phyloP scores from a whole-genome alignment of 1,284 basidiomycete genomes.

The Pseudozyma hubeiensis region DNA sequence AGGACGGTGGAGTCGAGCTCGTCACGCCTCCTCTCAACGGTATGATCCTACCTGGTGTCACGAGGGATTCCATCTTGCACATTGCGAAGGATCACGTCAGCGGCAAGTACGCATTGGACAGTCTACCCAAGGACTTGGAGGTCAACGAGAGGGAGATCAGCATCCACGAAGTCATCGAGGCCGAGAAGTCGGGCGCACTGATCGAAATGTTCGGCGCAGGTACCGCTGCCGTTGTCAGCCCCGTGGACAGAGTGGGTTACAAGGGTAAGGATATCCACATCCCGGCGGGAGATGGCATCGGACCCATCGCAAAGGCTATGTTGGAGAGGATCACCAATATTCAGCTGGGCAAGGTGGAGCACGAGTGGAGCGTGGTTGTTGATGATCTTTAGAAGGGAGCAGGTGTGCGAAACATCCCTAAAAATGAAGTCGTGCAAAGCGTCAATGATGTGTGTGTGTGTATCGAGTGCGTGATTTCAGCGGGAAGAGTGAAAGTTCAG shows the following conservation, averaged over 20 bases:
- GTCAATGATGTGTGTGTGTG: not conserved
- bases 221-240: slow-evolving; percentile 74
- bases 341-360: slow-evolving; percentile 85
- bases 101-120: slow-evolving; percentile 71
- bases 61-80: slow-evolving; percentile 83
- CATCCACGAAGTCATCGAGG: slow-evolving; percentile 87
- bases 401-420: not conserved
- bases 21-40: slow-evolving; percentile 84
- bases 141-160: slow-evolving; percentile 86
- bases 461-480: too few species aligned
- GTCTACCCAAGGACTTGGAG: slow-evolving; percentile 72
- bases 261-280: slow-evolving; percentile 83
- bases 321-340: slow-evolving; percentile 88
- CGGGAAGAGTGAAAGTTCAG: too few species aligned
- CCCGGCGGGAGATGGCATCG: slow-evolving; percentile 87
- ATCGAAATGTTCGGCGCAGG: slow-evolving; percentile 94
- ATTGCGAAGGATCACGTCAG: slow-evolving; percentile 81
- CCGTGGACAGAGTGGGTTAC: slow-evolving; percentile 80
- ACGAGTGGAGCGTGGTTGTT: slow-evolving; percentile 78
- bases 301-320: slow-evolving; percentile 82
- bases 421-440: not conserved
- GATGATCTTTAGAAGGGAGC: slow-evolving; percentile 24
- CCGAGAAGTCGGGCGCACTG: slow-evolving; percentile 78
- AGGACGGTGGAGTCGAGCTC: slow-evolving; percentile 73
- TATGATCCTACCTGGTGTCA: slow-evolving; percentile 95